Evolutionary conservation across 148 eudicot genomes (phyloP).

Genomic region (Linanthus parryae): DNA sequence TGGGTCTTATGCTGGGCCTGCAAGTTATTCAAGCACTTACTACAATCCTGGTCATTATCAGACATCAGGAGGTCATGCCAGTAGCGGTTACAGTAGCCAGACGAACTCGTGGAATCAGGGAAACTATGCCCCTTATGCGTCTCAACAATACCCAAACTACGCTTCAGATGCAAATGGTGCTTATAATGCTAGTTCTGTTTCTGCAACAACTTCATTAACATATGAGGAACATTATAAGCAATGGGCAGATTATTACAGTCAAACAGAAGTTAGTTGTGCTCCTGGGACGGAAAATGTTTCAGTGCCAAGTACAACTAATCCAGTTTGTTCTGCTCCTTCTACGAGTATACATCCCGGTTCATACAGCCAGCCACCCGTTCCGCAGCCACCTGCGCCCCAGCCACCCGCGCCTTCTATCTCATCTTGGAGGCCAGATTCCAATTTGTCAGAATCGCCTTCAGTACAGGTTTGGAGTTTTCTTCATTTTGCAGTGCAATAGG

Average conservation of each 20-base stretch:
- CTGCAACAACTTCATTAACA: conserved; percentile 35
- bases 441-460: conserved; percentile 43
- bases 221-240: conserved; percentile 82
- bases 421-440: conserved; percentile 65
- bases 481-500: conserved; percentile 1
- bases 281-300: conserved; percentile 91
- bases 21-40: conserved; percentile 99
- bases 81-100: conserved; percentile 67
- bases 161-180: conserved; percentile 59
- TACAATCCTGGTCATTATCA: conserved; percentile 99
- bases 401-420: conserved; percentile 48
- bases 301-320: conserved; percentile 42
- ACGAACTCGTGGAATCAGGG: conserved; percentile 74
- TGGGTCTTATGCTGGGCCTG: conserved; percentile 96
- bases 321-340: conserved; percentile 47
- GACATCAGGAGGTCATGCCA: conserved; percentile 87
- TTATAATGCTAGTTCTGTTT: conserved; percentile 49
- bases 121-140: conserved; percentile 50
- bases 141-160: conserved; percentile 66
- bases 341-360: conserved; percentile 54
- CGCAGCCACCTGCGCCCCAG: conserved; percentile 62
- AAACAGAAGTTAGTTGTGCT: conserved; percentile 92
- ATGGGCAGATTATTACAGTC: conserved; percentile 96
- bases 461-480: conserved; percentile 59
- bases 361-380: conserved; percentile 44